Evolutionary conservation across 2,329 filamentous ascomycete species (phyloP).

Genomic region (Falciphora oryzae): DNA sequence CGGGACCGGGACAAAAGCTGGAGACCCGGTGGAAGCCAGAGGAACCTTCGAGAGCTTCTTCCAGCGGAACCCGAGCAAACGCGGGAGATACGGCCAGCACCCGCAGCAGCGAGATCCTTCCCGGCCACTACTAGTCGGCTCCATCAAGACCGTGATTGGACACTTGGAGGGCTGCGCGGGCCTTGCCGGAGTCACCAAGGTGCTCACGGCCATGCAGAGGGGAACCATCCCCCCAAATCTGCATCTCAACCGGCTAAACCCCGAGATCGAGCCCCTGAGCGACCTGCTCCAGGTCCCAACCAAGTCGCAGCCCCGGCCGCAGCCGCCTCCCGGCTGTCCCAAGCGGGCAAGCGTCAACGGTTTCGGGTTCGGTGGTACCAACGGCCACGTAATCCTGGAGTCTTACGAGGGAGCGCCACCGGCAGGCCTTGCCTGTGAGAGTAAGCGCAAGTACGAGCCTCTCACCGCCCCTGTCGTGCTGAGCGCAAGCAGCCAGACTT

Average conservation of each 20-base stretch:
- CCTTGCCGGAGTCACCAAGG: conserved; percentile 22
- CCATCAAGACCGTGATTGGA: conserved; percentile 35
- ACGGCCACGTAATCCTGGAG: conserved; percentile 22
- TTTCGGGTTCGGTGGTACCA: conserved; percentile 24
- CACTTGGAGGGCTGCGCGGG: conserved; percentile 44
- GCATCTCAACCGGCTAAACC: conserved; percentile 17
- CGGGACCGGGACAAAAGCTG: conserved; percentile 48
- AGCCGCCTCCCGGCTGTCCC: not conserved
- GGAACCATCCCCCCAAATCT: conserved; percentile 19
- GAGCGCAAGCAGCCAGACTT: not conserved
- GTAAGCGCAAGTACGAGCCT: not conserved
- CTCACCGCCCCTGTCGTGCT: not conserved
- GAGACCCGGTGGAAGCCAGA: conserved; percentile 47
- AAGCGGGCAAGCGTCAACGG: conserved; percentile 18
- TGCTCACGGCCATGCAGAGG: conserved; percentile 17
- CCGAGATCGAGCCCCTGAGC: conserved; percentile 20
- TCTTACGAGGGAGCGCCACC: conserved; percentile 1
- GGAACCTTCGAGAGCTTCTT: conserved; percentile 31
- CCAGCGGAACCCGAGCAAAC: conserved; percentile 4
- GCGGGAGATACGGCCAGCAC: not conserved
- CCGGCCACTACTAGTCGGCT: conserved; percentile 27
- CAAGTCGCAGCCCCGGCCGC: not conserved
- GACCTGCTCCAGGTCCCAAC: conserved; percentile 20
- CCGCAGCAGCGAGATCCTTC: not conserved
- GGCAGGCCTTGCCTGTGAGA: no score